A percentile compares a stretch with the other conserved stretches of the same genome.
phyloP scores from a whole-genome alignment of 2,329 filamentous ascomycete species.

The Phoma herbarum region DNA sequence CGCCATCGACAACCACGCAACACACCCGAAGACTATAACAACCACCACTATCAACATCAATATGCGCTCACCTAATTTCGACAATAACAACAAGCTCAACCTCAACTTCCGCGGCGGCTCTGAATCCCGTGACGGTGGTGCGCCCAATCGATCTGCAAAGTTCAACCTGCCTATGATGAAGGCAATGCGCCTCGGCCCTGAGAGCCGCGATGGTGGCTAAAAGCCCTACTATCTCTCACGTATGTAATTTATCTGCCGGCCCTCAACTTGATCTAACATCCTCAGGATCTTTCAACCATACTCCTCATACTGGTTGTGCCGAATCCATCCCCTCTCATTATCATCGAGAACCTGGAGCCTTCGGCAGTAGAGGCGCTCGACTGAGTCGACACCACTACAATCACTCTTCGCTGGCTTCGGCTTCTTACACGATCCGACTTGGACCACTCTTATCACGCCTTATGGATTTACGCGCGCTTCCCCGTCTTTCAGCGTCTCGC shows the following conservation, averaged over 20 bases:
- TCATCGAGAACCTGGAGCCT: not conserved
- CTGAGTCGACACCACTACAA: not conserved
- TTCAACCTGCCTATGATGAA: constrained; percentile 30
- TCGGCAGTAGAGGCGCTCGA: constrained; percentile 7
- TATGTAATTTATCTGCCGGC: constrained; percentile 13
- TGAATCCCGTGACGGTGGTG: constrained; percentile 45
- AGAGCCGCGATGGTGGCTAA: constrained; percentile 48
- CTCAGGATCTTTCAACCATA: constrained; percentile 15
- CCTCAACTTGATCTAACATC: constrained; percentile 24
- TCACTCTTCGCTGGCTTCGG: constrained; percentile 13
- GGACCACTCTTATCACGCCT: constrained; percentile 7
- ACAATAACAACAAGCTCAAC: constrained; percentile 24
- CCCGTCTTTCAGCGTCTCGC: constrained; percentile 19
- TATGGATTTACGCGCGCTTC: constrained; percentile 9
- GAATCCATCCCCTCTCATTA: not conserved
- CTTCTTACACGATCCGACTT: constrained; percentile 6
- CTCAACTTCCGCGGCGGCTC: constrained; percentile 26
- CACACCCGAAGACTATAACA: constrained; percentile 12
- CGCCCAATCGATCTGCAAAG: constrained; percentile 36
- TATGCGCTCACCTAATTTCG: constrained; percentile 20
- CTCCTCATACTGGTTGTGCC: constrained; percentile 5
- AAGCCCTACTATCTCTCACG: constrained; percentile 6
- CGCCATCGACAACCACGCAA: constrained; percentile 32
- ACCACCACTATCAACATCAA: constrained; percentile 1
- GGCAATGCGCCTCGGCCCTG: constrained; percentile 27